Base-by-base conservation (phyloP, 208 protist genomes). In the Balamuthia mandrillaris region DNA sequence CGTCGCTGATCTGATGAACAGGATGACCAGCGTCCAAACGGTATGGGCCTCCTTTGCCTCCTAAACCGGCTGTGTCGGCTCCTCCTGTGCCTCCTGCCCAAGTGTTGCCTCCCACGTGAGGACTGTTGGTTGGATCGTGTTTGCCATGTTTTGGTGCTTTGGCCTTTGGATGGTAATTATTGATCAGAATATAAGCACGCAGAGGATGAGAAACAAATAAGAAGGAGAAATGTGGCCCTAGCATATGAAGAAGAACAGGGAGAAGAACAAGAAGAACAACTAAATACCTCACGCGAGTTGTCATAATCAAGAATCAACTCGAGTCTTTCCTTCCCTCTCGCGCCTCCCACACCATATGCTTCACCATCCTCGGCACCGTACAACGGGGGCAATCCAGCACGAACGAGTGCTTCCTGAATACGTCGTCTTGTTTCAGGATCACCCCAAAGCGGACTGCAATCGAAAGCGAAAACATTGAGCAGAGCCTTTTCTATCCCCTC, bases 61-160 rank as follows among this genome's bases (percentile, higher is more conserved):
- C 68, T 1, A 86, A 47, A 7, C 87, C 87, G 12, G 87, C 87
- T 2, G 87, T 90, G 61, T 90, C 84, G 21, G 74, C 49, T 14
- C 87, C 87, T 21, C 87, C 87, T 4, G 84, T 88, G 27, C 95
- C 95, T 42, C 95, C 95, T 0, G 95, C 95, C 91, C 93, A 97
- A 14, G 91, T 96, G 88, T 96, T 96, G 44, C 95, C 95, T 18
- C 95, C 95, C 81, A 96, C 93, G 88, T 97, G 96, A 47, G 95
- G 93, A 63, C 93, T 91, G 88, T 96, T 91, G 27, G 49, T 63
- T 2, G 87, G 87, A 78, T 97, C 95, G 14, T 93, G 87, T 88
- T 96, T 91, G 75, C 95, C 95, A 83, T 96, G 95, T 89, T 97
- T 97, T 35, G 85, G 85, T 54, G 18, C 39, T 14, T 49, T 78